Evolutionary conservation across 1,284 basidiomycete genomes (phyloP), one percentile per base, ranked within the genome.

Genomic region (Sparassis latifolia): DNA sequence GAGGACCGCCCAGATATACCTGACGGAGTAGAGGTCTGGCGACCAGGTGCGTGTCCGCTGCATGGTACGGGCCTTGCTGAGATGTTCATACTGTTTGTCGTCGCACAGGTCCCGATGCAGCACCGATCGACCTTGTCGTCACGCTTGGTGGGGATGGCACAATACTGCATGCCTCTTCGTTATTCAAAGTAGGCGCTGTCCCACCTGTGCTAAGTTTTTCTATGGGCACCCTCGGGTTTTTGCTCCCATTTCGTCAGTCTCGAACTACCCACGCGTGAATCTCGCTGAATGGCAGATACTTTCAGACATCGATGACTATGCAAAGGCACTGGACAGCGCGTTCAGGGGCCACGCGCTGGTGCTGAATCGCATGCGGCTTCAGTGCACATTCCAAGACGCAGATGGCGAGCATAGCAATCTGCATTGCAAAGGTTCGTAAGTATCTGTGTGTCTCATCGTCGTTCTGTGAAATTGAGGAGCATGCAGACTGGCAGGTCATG

Each of bases 131-230:
- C 65, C 76, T 98, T 5, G 86, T 97, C 10, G 81, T 98, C 33
- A 97, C 95, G 0, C 70, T 98, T 1, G 95, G 95, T 45, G 95
- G 95, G 29, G 95, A 98, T 64, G 95, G 95, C 2, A 97, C 96
- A 2, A 95, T 98, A 45, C 77, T 98, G 3, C 94, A 97, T 64
- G 92, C 93, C 0, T 95, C 94, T 3, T 92, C 92, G 29, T 72
- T 98, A 4, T 98, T 98, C 67, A 89, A 86, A 59, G 75, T 80
- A 5, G 89, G 88, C 33, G 87, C 91, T 28, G 94, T 97, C 10
- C 95, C 95, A 1, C 95, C 96, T 0, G 94, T 98, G 0, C 73
- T 98, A 37, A 95, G 92, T 63, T 97, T 98, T 69, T 94, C 90
- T 0, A 92, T 97, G 89, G 96, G 95, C 5, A 95, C 92, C 1